A percentile compares a stretch with the other conserved stretches of the same genome.
These are phyloP conservation scores for Oldenlandia corymbosa DNA, from an alignment of 257 asterid species.

Conservation along the genomic window DNA sequence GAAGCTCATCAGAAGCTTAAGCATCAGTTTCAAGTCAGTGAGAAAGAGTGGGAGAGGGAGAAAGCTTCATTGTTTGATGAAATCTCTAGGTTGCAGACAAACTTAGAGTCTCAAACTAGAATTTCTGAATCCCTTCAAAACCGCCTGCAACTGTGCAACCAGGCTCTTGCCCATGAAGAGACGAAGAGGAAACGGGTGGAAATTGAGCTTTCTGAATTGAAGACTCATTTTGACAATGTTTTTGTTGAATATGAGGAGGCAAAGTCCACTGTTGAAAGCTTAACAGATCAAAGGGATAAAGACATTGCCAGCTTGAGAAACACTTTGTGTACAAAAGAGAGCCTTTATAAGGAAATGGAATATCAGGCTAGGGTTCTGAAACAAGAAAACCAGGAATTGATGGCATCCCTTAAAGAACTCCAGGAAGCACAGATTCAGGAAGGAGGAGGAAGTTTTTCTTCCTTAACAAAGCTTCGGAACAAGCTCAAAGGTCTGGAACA, in stretches of 20 bases:
- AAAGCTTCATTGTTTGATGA: slow-evolving; percentile 48
- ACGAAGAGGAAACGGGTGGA: slow-evolving; percentile 62
- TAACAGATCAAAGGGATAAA: slow-evolving; percentile 57
- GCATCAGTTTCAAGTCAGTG: slow-evolving; percentile 39
- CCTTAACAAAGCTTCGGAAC: slow-evolving; percentile 60
- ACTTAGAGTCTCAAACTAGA: slow-evolving; percentile 73
- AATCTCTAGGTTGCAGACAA: slow-evolving; percentile 44
- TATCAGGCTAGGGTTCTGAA: slow-evolving; percentile 63
- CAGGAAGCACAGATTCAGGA: slow-evolving; percentile 74
- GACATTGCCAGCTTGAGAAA: slow-evolving; percentile 64
- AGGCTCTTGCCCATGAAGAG: slow-evolving; percentile 77
- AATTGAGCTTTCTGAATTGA: slow-evolving; percentile 52
- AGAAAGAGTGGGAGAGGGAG: slow-evolving; percentile 84
- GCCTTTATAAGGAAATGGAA: slow-evolving; percentile 76
- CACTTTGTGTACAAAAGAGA: slow-evolving; percentile 53
- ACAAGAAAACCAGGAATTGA: slow-evolving; percentile 68
- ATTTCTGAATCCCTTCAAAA: slow-evolving; percentile 50
- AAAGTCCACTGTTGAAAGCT: slow-evolving; percentile 43
- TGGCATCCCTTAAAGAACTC: slow-evolving; percentile 50
- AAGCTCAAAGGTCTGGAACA: slow-evolving; percentile 60
- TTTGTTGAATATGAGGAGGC: slow-evolving; percentile 67
- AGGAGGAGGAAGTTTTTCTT: slow-evolving; percentile 54
- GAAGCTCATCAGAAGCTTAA: slow-evolving; percentile 73
- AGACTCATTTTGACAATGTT: slow-evolving; percentile 43
- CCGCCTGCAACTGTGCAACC: slow-evolving; percentile 68